These are phyloP conservation scores for Isabelozyma heimii DNA, from an alignment of 805 yeast genomes.

Conservation along the genomic window DNA sequence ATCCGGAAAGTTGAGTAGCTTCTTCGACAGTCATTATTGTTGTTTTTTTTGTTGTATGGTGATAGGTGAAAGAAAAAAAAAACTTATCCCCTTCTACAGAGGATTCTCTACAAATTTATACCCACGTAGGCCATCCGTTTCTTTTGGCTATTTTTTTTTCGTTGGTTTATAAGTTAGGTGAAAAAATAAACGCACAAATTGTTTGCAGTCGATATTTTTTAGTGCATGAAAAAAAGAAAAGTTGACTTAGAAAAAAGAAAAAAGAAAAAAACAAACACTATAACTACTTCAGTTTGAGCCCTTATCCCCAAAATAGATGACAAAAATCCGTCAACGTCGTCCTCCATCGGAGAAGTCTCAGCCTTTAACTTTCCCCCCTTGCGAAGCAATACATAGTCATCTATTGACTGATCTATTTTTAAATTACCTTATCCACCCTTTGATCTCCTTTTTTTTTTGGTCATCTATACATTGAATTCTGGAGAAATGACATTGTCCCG, in stretches of 20 bases:
- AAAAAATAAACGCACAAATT: background rate
- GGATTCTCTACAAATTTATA: background rate
- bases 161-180: background rate
- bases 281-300: background rate
- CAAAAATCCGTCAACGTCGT: background rate
- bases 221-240: background rate
- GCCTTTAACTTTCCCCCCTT: too few species aligned
- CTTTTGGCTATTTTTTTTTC: background rate
- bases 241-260: background rate
- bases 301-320: background rate
- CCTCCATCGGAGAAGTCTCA: too few species aligned
- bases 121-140: background rate
- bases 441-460: background rate
- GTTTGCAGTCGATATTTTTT: background rate
- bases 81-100: background rate
- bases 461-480: background rate
- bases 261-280: background rate
- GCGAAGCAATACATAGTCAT: background rate
- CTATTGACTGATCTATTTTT: background rate
- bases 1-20: constrained; percentile 10
- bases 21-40: constrained; percentile 22
- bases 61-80: too few species aligned
- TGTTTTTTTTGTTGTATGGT: background rate
- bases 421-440: too few species aligned
- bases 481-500: background rate